A percentile compares a stretch with the other conserved stretches of the same genome.
These are phyloP conservation scores for Letharia lupina DNA, from an alignment of 495 filamentous ascomycete species.

Conservation along the genomic window DNA sequence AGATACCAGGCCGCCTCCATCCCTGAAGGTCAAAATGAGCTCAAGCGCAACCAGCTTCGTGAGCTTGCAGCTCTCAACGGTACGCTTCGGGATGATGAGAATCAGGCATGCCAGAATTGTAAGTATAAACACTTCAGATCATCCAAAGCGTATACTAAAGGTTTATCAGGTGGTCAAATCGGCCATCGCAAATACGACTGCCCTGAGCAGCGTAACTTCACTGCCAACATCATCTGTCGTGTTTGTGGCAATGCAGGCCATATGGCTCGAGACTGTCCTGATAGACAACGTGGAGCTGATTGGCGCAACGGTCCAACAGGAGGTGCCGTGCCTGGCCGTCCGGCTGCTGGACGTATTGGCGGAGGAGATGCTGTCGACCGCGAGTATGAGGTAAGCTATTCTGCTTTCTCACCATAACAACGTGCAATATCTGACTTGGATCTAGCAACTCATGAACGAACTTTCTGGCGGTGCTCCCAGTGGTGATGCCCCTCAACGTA, in stretches of 20 bases:
- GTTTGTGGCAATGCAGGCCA: slow-evolving; percentile 93
- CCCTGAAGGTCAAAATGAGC: slow-evolving; percentile 93
- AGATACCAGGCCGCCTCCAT: slow-evolving; percentile 79
- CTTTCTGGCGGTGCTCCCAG: slow-evolving; percentile 67
- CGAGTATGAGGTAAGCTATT: slow-evolving; percentile 75
- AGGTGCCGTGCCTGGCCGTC: slow-evolving; percentile 32
- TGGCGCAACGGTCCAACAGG: slow-evolving; percentile 71
- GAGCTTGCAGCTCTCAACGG: slow-evolving; percentile 96
- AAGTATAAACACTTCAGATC: slow-evolving; percentile 28
- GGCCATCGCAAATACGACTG: slow-evolving; percentile 99
- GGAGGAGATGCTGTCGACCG: slow-evolving; percentile 81
- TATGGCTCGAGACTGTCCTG: slow-evolving; percentile 89
- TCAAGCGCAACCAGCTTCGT: slow-evolving; percentile 96
- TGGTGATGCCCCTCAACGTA: slow-evolving; percentile 63
- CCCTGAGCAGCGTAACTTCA: slow-evolving; percentile 94
- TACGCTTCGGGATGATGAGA: slow-evolving; percentile 96
- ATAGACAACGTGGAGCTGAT: slow-evolving; percentile 78
- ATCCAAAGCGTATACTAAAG: slow-evolving; percentile 6
- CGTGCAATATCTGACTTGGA: neutral
- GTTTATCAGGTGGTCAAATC: slow-evolving; percentile 69
- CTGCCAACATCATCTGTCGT: slow-evolving; percentile 97
- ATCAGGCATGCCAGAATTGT: slow-evolving; percentile 99
- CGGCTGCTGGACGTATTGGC: slow-evolving; percentile 58
- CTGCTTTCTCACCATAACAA: neutral
- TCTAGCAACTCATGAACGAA: slow-evolving; percentile 94